Evolutionary conservation across 768 basidiomycete genomes (phyloP).

Genomic region (Mycena rosella): DNA sequence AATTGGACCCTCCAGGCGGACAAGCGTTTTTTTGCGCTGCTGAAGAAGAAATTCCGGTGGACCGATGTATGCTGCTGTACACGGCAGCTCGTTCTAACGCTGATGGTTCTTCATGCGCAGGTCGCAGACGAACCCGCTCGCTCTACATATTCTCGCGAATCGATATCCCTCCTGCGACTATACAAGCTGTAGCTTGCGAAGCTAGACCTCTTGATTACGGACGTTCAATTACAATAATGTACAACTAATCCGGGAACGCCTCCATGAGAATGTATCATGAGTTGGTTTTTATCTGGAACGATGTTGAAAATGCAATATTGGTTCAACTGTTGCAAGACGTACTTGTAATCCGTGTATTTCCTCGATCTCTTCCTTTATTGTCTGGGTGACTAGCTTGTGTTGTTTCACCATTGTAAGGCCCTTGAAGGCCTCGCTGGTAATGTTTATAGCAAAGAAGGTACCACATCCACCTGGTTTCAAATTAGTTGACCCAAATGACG

Average conservation of each 20-base stretch:
- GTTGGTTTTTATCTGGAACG: slow-evolving; percentile 17
- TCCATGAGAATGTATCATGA: background rate
- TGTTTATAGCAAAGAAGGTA: slow-evolving; percentile 94
- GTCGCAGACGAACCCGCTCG: slow-evolving; percentile 74
- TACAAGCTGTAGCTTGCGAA: slow-evolving; percentile 41
- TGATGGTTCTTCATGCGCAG: slow-evolving; percentile 48
- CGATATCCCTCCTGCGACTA: slow-evolving; percentile 73
- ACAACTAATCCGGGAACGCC: background rate
- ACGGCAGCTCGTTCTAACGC: background rate
- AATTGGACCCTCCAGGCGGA: slow-evolving; percentile 71
- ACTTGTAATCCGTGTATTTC: slow-evolving; percentile 96
- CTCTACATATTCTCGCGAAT: slow-evolving; percentile 70
- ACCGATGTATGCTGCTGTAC: slow-evolving; percentile 58
- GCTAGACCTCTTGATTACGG: background rate
- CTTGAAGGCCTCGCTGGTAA: slow-evolving; percentile 88
- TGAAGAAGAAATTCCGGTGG: slow-evolving; percentile 86
- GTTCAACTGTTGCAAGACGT: slow-evolving; percentile 37
- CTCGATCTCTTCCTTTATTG: slow-evolving; percentile 89
- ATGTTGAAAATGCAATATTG: slow-evolving; percentile 19
- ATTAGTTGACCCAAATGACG: slow-evolving; percentile 16
- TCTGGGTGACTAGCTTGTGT: slow-evolving; percentile 89
- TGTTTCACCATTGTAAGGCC: slow-evolving; percentile 92
- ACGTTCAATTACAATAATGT: slow-evolving; percentile 15
- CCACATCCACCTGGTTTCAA: slow-evolving; percentile 87
- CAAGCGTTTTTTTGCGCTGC: slow-evolving; percentile 84